These are phyloP conservation scores for Sporobolomyces phaffii DNA, from an alignment of 768 basidiomycete species.

Conservation along the genomic window DNA sequence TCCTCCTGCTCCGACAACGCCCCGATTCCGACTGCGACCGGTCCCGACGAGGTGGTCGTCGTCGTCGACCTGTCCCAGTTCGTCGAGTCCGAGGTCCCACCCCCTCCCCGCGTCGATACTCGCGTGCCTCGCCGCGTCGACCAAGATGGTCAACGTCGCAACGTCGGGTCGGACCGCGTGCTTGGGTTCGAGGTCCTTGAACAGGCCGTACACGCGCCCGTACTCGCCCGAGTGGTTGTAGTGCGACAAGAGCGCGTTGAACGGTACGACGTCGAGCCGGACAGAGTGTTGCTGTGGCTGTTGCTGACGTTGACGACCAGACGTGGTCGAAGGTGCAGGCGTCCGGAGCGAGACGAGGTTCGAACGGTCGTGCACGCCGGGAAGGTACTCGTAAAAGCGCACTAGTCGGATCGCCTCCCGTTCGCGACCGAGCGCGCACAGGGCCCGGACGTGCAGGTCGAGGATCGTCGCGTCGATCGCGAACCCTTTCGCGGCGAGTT, in stretches of 20 bases:
- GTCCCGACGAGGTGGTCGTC: too few species aligned
- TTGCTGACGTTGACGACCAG: constrained; percentile 3
- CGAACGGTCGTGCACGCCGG: neutral
- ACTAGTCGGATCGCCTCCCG: neutral
- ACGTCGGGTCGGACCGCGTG: constrained; percentile 26
- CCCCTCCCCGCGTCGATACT: constrained; percentile 16
- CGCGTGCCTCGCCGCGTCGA: constrained; percentile 32
- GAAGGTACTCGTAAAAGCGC: neutral
- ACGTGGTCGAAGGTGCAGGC: neutral
- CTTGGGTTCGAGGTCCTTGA: neutral
- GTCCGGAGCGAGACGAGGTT: neutral
- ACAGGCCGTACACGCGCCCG: constrained; percentile 3
- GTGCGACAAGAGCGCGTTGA: constrained; percentile 23
- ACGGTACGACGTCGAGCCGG: constrained; percentile 17
- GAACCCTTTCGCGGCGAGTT: neutral
- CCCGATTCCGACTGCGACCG: neutral
- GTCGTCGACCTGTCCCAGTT: neutral
- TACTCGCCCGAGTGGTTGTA: neutral
- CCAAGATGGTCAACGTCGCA: constrained; percentile 28
- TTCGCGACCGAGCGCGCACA: neutral
- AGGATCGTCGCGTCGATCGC: constrained; percentile 13
- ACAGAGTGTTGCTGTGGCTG: neutral
- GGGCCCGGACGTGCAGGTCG: constrained; percentile 9
- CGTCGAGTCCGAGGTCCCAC: constrained; percentile 24
- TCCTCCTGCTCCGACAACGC: neutral